Base-by-base conservation (phyloP, 352 stramenopile genomes). In the Proteromonas lacertae region DNA sequence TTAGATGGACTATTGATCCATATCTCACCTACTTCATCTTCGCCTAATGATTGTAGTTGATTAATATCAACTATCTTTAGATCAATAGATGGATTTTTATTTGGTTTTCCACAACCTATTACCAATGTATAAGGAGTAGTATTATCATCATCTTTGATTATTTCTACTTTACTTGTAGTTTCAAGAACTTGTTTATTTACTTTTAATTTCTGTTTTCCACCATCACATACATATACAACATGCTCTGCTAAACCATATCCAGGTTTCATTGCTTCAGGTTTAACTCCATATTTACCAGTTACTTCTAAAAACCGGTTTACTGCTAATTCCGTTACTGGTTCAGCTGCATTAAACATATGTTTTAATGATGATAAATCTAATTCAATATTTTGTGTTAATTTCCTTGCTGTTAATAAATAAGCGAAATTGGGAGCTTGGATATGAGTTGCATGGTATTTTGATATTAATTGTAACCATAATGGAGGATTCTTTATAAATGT, bases 271-370 rank as follows among this genome's bases (percentile, higher is more conserved):
- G 91, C 76, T 22, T 57, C 60, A 0, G 53, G 31, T 0, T 39
- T 32, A 1, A 98, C 53, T 17, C 46, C 46, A 29, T 49, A 37
- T 3, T 17, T 21, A n/a, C 29, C 50, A 51, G 94, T 93, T 1
- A 61, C 63, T 4, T 46, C 52, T 40, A 78, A 68, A 36, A 91
- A 91, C 1, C 47, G 53, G 32, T 81, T 60, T 1, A 89, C 65
- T 0, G 64, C 56, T 1, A 63, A 55, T 31, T 66, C 60, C 41
- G 81, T 66, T 33, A 99, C 82, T 2, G 84, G 84, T 48, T 97
- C 84, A 0, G 87, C 87, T n/a, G 76, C 83, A 56, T 96, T 95
- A 42, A 96, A 93, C 45, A 95, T 79, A 53, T 96, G 83, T 17
- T 63, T 53, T 6, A 98, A 55, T 38, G 55, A 75, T 12, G 58